A percentile compares a stretch with the other conserved stretches of the same genome.
These are phyloP conservation scores for Croton laevigatus DNA, from an alignment of 441 rosid species.

Conservation along the genomic window DNA sequence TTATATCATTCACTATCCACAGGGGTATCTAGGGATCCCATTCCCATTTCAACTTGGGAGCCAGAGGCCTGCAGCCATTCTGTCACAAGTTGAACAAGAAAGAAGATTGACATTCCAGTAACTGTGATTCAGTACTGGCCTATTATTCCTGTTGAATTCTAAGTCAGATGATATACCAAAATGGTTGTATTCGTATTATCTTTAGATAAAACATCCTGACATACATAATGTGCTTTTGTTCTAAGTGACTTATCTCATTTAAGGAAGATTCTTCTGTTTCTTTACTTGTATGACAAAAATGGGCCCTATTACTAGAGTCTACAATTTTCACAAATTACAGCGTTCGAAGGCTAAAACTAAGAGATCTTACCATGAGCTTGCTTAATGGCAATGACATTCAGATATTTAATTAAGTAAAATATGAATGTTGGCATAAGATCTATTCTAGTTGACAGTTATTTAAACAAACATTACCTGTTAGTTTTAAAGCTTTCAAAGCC, in stretches of 20 bases:
- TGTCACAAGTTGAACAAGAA: background rate
- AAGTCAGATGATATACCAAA: background rate
- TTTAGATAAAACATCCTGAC: background rate
- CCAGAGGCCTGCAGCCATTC: background rate
- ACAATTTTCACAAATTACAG: background rate
- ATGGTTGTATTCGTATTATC: background rate
- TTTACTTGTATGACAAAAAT: background rate
- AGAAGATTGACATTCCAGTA: background rate
- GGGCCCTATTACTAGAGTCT: background rate
- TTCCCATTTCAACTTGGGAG: background rate
- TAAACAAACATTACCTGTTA: slow-evolving; percentile 60
- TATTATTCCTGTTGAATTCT: background rate
- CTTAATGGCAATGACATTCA: background rate
- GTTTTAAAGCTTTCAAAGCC: slow-evolving; percentile 89
- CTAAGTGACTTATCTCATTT: slow-evolving; percentile 5
- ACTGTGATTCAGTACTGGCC: background rate
- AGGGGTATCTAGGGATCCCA: background rate
- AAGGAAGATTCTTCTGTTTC: background rate
- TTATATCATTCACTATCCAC: slow-evolving; percentile 7
- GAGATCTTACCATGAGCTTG: background rate
- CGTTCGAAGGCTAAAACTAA: background rate
- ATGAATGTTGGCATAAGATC: background rate
- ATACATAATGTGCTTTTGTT: background rate
- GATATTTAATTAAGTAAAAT: background rate
- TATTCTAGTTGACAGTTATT: background rate